Conservation (phyloP, 495 filamentous ascomycete species). For the Paragyromitra xinjiangensis region DNA sequence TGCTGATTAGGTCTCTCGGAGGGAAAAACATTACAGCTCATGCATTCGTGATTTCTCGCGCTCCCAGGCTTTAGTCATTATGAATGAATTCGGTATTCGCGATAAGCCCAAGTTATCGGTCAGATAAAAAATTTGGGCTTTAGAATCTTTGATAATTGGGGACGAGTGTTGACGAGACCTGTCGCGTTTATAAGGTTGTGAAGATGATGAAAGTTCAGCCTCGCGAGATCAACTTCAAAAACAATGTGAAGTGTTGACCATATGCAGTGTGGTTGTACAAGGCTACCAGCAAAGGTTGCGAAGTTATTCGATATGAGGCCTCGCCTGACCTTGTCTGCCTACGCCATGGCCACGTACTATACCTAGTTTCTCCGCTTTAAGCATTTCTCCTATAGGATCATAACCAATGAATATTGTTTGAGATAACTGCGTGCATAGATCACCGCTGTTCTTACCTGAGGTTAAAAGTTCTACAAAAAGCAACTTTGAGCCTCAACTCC, state of each 20-base stretch:
- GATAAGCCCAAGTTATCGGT: slow-evolving; percentile 39
- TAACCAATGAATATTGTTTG: slow-evolving; percentile 36
- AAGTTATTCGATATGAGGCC: slow-evolving; percentile 48
- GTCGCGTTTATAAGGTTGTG: slow-evolving; percentile 52
- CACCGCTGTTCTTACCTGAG: slow-evolving; percentile 40
- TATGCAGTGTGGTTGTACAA: slow-evolving; percentile 55
- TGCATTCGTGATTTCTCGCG: slow-evolving; percentile 55
- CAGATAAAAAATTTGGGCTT: slow-evolving; percentile 32
- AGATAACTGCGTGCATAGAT: slow-evolving; percentile 46
- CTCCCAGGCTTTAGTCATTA: slow-evolving; percentile 57
- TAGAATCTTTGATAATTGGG: slow-evolving; percentile 32
- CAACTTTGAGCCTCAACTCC: slow-evolving; percentile 36
- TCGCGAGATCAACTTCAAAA: slow-evolving; percentile 45
- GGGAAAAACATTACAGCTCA: slow-evolving; percentile 50
- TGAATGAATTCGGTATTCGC: slow-evolving; percentile 44
- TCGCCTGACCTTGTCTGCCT: slow-evolving; percentile 47
- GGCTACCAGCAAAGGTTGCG: slow-evolving; percentile 44
- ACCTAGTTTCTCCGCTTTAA: slow-evolving; percentile 52
- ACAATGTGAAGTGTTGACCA: slow-evolving; percentile 31
- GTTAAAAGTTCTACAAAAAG: slow-evolving; percentile 45
- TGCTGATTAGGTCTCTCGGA: slow-evolving; percentile 3
- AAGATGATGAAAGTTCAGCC: slow-evolving; percentile 49
- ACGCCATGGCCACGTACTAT: slow-evolving; percentile 53
- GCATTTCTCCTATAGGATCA: slow-evolving; percentile 17
- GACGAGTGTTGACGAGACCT: slow-evolving; percentile 32